Evolutionary conservation across 2,329 filamentous ascomycete genomes (phyloP).

Genomic region (Bretziella fagacearum): DNA sequence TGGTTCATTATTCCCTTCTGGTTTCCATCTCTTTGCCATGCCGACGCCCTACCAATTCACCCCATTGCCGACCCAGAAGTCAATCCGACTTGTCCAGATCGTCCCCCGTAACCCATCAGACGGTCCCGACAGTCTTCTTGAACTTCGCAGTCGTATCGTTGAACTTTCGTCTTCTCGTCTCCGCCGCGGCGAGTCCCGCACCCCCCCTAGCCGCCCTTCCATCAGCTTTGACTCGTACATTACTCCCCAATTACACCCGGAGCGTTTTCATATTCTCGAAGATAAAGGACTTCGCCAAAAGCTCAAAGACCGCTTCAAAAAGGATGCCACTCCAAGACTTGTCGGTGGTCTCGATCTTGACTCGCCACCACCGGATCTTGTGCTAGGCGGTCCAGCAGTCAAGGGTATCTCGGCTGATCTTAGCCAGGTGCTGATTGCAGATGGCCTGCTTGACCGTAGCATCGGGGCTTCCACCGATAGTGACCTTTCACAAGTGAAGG

Average conservation of each 20-base stretch:
- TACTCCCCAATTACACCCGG: slow-evolving; percentile 8
- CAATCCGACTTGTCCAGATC: slow-evolving; percentile 14
- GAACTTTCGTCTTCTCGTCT: slow-evolving; percentile 13
- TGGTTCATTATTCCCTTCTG: not conserved
- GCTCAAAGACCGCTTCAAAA: slow-evolving; percentile 12
- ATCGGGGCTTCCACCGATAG: slow-evolving; percentile 1
- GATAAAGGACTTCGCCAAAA: slow-evolving; percentile 13
- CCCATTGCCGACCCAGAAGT: slow-evolving; percentile 11
- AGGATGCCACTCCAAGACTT: not conserved
- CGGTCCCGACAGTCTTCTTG: slow-evolving; percentile 8
- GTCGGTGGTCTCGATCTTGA: not conserved
- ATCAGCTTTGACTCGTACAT: slow-evolving; percentile 12
- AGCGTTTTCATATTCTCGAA: slow-evolving; percentile 12
- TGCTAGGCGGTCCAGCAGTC: slow-evolving; percentile 10
- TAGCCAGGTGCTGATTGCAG: slow-evolving; percentile 6
- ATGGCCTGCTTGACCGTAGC: slow-evolving; percentile 8
- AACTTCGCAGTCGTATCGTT: slow-evolving; percentile 11
- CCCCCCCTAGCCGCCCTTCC: slow-evolving; percentile 7
- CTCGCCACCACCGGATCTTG: slow-evolving; percentile 4
- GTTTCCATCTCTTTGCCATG: not conserved
- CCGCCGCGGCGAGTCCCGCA: slow-evolving; percentile 11
- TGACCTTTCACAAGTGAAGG: slow-evolving; percentile 7
- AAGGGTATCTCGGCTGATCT: slow-evolving; percentile 13
- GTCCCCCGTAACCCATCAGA: slow-evolving; percentile 8
- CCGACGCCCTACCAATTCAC: slow-evolving; percentile 3